Percentiles rank a stretch among this genome's conserved stretches.
Evolutionary conservation across 106 monocot species (phyloP).

Genomic region (Dioscorea zingiberensis): DNA sequence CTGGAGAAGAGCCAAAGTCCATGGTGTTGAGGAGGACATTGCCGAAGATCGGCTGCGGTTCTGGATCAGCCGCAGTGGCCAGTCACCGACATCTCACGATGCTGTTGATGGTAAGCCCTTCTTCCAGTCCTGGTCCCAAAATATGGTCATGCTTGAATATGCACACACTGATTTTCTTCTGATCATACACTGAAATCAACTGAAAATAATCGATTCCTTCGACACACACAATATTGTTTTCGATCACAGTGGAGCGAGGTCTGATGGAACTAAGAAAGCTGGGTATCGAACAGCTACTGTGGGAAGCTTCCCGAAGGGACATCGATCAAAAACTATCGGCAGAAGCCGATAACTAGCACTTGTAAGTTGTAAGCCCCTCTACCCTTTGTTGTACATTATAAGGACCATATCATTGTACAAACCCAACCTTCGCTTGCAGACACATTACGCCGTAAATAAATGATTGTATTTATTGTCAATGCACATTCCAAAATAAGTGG

Average conservation of each 20-base stretch:
- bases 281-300: constrained; percentile 27
- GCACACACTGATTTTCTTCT: too few relatives aligned
- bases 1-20: constrained; percentile 77
- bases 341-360: neutral
- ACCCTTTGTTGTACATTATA: neutral
- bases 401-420: neutral
- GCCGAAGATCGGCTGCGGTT: constrained; percentile 74
- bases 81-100: constrained; percentile 73
- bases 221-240: neutral
- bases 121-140: neutral
- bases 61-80: constrained; percentile 49
- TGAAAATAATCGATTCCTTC: too few relatives aligned
- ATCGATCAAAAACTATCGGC: constrained; percentile 3
- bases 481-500: too few relatives aligned
- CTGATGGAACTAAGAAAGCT: constrained; percentile 25
- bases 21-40: constrained; percentile 77
- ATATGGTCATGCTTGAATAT: too few relatives aligned
- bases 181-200: too few relatives aligned
- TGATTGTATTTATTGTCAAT: neutral
- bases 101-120: constrained; percentile 60
- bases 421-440: neutral
- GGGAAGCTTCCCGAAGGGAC: constrained; percentile 31
- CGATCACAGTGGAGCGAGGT: constrained; percentile 24
- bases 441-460: neutral
- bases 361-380: neutral